Evolutionary conservation across 2,329 filamentous ascomycete genomes (phyloP).

Genomic region (Phyllosticta citribraziliensis): DNA sequence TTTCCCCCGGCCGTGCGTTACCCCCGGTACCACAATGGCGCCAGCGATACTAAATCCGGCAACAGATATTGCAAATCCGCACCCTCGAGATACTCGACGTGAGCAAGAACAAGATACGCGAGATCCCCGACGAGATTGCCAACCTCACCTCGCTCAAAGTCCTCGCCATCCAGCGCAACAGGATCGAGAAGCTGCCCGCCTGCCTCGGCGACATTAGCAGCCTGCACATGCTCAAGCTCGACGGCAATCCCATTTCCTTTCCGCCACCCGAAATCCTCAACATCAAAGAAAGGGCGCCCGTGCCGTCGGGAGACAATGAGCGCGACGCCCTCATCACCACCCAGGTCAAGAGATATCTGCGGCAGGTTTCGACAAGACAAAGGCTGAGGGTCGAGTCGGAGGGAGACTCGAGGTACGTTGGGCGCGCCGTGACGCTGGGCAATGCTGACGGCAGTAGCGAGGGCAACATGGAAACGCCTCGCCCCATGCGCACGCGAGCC

Average conservation of each 20-base stretch:
- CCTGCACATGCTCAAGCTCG: conserved; percentile 78
- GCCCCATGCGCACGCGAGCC: conserved; percentile 49
- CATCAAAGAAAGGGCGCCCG: conserved; percentile 30
- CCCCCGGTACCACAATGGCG: background rate
- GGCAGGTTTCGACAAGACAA: conserved; percentile 30
- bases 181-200: conserved; percentile 72
- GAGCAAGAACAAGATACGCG: conserved; percentile 73
- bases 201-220: conserved; percentile 85
- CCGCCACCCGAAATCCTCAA: conserved; percentile 46
- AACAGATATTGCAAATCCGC: conserved; percentile 71
- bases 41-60: conserved; percentile 18
- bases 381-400: conserved; percentile 34
- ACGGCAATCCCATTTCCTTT: conserved; percentile 76
- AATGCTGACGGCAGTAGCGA: conserved; percentile 45
- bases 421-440: background rate
- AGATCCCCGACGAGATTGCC: conserved; percentile 68
- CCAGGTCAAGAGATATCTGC: conserved; percentile 50
- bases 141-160: conserved; percentile 81
- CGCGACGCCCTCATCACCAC: conserved; percentile 50
- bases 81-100: conserved; percentile 89
- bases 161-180: conserved; percentile 76
- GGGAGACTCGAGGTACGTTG: conserved; percentile 32
- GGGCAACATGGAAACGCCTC: conserved; percentile 65
- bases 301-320: conserved; percentile 47
- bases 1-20: conserved; percentile 54